Evolutionary conservation across 2,329 filamentous ascomycete species (phyloP), one percentile per base, ranked within the genome.

Genomic region (Fusarium torulosum): DNA sequence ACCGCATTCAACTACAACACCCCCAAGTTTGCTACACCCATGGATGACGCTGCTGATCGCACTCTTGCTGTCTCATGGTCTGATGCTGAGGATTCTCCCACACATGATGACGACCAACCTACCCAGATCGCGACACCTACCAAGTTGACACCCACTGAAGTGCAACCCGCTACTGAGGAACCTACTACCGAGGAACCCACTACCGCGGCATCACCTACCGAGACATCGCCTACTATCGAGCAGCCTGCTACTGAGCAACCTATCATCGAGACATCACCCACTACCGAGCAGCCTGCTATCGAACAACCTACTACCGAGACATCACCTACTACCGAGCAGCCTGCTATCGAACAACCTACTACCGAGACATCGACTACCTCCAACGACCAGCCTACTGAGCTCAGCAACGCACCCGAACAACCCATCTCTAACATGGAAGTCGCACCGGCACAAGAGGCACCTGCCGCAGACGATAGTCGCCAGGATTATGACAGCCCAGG

Each of bases 401-500:
- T 10, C 35, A 37, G 9, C 35, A n/a, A n/a, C 17, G 15, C 35
- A 19, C 7, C 35, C 9, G 35, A n/a, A 10, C 35, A 37, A 20
- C 17, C 15, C 2, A n/a, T 44, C 3, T 37, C 10, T 10, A 14
- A 19, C 2, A 35, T 41, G 4, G 45, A 44, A 27, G 45, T 44
- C 5, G 59, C 60, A 20, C 47, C 63, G 17, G 31, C 19, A 17
- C 40, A 62, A 40, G 61, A 69, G 31, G 52, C 38, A 19, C 55
- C 59, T 21, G 45, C 53, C 9, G 46, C 52, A 29, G 31, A 52
- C 21, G 9, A 31, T 23, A 37, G 29, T 42, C 35, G 52, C n/a
- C 50, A 71, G 20, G 71, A 75, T 21, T 66, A 75, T 37, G 77
- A 79, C 40, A 78, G 75, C 45, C 77, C 77, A 21, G 75, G 73